A percentile compares a stretch with the other conserved stretches of the same genome.
These are phyloP conservation scores for Xylariaceae sp. DNA, from an alignment of 2,329 filamentous ascomycete genomes.

Conservation along the genomic window DNA sequence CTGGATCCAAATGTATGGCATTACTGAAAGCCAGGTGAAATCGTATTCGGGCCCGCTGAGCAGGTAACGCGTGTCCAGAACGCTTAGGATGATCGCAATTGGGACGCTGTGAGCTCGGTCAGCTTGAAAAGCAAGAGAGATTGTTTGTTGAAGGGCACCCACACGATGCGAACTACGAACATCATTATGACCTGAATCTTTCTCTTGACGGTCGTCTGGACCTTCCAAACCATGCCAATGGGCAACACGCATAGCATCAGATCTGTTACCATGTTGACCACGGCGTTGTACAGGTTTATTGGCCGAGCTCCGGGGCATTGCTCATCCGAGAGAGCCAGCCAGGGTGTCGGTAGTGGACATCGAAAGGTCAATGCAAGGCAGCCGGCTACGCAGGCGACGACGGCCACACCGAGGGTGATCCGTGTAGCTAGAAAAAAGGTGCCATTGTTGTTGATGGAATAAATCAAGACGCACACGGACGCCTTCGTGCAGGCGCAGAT, in stretches of 20 bases:
- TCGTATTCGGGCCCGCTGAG: not conserved
- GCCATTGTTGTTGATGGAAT: not conserved
- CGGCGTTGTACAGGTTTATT: not conserved
- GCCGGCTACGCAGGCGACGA: not conserved
- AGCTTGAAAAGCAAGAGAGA: not conserved
- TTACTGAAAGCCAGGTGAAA: too few species aligned
- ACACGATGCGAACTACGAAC: not conserved
- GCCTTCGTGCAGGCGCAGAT: not conserved
- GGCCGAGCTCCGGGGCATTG: not conserved
- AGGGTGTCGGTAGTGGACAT: not conserved
- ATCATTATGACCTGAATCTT: not conserved
- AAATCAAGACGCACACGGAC: not conserved
- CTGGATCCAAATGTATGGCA: too few species aligned
- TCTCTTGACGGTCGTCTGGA: not conserved
- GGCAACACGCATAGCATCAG: not conserved
- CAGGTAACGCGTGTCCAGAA: not conserved
- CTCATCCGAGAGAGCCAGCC: not conserved
- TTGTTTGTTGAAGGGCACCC: not conserved
- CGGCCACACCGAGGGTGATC: not conserved
- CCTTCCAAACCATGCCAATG: not conserved
- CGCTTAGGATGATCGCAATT: not conserved
- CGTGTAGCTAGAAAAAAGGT: not conserved
- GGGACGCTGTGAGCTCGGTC: not conserved
- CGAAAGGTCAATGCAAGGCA: not conserved
- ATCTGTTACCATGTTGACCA: not conserved